Percentiles rank a stretch among this genome's conserved stretches.
Evolutionary conservation across 768 basidiomycete species (phyloP).

Genomic region (Xerocomus spinulosus): DNA sequence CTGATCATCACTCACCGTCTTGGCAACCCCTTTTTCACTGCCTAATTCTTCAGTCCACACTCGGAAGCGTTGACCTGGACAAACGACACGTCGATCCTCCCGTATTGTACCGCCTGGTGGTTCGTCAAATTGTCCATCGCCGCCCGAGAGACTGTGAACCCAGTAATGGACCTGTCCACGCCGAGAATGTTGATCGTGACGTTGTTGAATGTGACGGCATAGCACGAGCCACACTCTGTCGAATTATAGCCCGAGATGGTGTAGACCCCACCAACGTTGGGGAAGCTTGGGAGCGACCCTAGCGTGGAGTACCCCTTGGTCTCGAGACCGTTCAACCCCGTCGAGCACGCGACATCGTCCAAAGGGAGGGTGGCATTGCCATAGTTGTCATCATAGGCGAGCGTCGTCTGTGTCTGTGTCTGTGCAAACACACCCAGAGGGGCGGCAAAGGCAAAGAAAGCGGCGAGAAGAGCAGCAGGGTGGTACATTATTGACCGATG

Average conservation of each 20-base stretch:
- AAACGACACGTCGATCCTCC: conserved; percentile 19
- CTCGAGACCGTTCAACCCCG: conserved; percentile 35
- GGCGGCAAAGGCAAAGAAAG: conserved; percentile 9
- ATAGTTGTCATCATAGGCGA: conserved; percentile 37
- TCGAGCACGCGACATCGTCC: conserved; percentile 34
- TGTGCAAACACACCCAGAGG: conserved; percentile 20
- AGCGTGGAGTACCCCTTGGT: conserved; percentile 34
- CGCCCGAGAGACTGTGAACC: conserved; percentile 34
- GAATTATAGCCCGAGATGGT: conserved; percentile 23
- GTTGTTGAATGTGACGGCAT: conserved; percentile 23
- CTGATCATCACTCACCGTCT: neutral
- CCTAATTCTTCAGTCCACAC: conserved; percentile 1
- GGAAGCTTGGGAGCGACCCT: conserved; percentile 35
- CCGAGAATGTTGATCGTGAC: conserved; percentile 49
- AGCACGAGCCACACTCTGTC: conserved; percentile 28
- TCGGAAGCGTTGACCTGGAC: neutral
- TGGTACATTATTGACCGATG: conserved; percentile 31
- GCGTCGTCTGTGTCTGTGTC: conserved; percentile 14
- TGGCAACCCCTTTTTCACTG: neutral
- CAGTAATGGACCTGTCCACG: conserved; percentile 44
- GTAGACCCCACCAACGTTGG: conserved; percentile 31
- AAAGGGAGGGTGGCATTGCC: conserved; percentile 29
- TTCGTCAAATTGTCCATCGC: conserved; percentile 28
- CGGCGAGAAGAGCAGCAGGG: conserved; percentile 12
- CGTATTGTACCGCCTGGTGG: conserved; percentile 4